Evolutionary conservation across 2,329 filamentous ascomycete genomes (phyloP), one percentile per base, ranked within the genome.

Genomic region (Curvularia sp.): DNA sequence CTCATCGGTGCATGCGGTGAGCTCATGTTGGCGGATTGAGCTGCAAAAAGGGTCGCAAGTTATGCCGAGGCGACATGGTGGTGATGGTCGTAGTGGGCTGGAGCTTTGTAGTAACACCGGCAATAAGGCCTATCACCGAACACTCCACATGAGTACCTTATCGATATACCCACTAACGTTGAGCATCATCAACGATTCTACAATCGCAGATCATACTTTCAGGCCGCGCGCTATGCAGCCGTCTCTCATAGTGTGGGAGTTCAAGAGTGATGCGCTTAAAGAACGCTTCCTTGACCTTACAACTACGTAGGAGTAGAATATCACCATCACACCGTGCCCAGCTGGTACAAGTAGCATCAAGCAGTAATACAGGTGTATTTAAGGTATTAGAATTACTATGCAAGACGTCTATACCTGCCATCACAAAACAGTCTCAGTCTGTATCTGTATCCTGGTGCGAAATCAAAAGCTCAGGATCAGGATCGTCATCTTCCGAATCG

Each of bases 401-500:
- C 15, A 45, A 45, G 10, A 27, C 19, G 7, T 21, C 15, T 23
- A 10, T 5, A 36, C 7, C 38, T 18, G 19, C 10, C 10, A 5
- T n/a, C 25, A 30, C 19, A 38, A 15, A 15, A 49, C 3, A 27
- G 23, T 5, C 36, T 55, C 19, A 76, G 49, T 77, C 74, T 2
- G 73, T 73, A 57, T 79, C 76, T 5, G 73, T 75, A 49, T 80
- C 79, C 50, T 80, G 79, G 58, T 79, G 78, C 9, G 80, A 82
- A 32, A 83, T 80, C 69, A 83, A 71, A 12, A 83, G 70, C 60
- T 83, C 80, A 10, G 81, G 80, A 69, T 82, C 80, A 6, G 80
- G 79, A 53, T 78, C 75, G 23, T 77, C 77, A 59, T 81, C 80
- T 55, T 80, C 79, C 6, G 77, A 76, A 43, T 79, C 77, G 48